Evolutionary conservation across 495 filamentous ascomycete species (phyloP).

Genomic region (Darksidea phi): DNA sequence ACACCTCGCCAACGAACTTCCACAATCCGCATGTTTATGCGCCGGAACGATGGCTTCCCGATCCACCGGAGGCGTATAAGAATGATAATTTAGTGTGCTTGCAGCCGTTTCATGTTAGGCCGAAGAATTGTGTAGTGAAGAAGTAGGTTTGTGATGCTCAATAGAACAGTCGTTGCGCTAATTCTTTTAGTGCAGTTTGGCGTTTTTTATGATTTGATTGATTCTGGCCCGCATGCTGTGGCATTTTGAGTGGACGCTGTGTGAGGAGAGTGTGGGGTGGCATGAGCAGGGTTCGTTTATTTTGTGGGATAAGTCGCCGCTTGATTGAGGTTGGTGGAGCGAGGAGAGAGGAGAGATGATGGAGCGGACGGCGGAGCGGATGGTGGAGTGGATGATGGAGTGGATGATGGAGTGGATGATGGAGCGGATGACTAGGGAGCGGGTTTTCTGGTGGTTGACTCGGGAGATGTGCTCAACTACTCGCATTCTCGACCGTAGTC

Average conservation of each 20-base stretch:
- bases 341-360: too few relatives aligned
- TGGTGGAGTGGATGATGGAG: too few relatives aligned
- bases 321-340: too few relatives aligned
- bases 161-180: background rate
- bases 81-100: background rate
- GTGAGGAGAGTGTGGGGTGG: background rate
- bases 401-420: too few relatives aligned
- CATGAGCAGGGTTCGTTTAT: background rate
- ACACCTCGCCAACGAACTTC: background rate
- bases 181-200: background rate
- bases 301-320: background rate
- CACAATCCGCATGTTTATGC: background rate
- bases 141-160: background rate
- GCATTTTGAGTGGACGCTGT: background rate
- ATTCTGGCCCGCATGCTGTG: background rate
- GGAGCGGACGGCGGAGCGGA: too few relatives aligned
- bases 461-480: too few relatives aligned
- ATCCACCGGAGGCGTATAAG: background rate
- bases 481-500: too few relatives aligned
- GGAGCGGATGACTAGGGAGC: too few relatives aligned
- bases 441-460: too few relatives aligned
- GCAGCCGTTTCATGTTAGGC: background rate
- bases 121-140: background rate
- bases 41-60: background rate
- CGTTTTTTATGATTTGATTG: background rate